phyloP scores from a whole-genome alignment of 2,329 filamentous ascomycete species.

The Colletotrichum horii region DNA sequence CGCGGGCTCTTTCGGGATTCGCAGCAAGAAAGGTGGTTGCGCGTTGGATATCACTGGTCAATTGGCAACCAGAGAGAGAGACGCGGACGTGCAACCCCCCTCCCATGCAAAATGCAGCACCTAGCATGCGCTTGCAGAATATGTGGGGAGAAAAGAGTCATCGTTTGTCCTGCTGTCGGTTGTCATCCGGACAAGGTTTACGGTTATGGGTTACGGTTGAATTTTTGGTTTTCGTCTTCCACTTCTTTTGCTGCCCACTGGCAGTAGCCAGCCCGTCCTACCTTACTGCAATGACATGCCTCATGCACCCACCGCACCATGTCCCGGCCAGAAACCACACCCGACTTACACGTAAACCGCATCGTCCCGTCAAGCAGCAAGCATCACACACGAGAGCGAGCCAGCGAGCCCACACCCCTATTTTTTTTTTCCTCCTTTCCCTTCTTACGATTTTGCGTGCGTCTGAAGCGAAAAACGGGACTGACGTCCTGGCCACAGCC shows the following conservation, averaged over 20 bases:
- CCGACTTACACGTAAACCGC: not conserved
- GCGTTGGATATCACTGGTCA: constrained; percentile 13
- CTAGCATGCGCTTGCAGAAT: not conserved
- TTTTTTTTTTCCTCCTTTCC: not conserved
- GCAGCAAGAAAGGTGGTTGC: not conserved
- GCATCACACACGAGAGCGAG: not conserved
- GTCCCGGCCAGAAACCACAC: not conserved
- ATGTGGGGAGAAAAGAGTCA: constrained; percentile 5
- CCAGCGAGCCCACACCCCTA: not conserved
- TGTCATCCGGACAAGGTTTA: not conserved
- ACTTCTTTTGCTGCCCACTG: not conserved
- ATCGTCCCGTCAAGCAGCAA: not conserved
- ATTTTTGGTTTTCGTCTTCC: not conserved
- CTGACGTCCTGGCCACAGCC: not conserved
- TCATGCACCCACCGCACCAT: not conserved
- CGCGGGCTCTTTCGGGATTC: not conserved
- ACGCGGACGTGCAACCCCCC: not conserved
- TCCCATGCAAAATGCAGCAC: not conserved
- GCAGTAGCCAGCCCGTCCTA: not conserved
- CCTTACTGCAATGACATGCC: constrained; percentile 1
- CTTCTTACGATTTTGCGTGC: not conserved
- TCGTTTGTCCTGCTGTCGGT: not conserved
- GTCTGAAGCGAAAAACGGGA: not conserved
- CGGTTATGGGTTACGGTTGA: not conserved
- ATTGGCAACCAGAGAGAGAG: not conserved